Evolutionary conservation across 352 stramenopile genomes (phyloP), one percentile per base, ranked within the genome.

Genomic region (Globisporangium spinosum): DNA sequence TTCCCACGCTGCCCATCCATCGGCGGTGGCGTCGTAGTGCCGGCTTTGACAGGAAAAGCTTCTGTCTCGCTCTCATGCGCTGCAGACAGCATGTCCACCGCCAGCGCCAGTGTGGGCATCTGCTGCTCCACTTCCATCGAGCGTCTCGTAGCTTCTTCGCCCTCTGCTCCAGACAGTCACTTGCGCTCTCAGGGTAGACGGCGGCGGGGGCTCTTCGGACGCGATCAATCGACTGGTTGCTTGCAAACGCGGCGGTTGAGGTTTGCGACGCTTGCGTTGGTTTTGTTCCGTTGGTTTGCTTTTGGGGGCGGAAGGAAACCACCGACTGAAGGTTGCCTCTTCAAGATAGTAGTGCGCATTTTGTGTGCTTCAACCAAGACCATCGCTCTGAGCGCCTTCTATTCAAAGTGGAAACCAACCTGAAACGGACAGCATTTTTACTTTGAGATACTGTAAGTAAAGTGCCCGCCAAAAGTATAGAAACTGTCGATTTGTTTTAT

Each of bases 71-170:
- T n/a, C 17, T 6, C 17, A 10, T 22, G 17, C 17, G 43, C 3
- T 7, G 13, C 40, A 6, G 12, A 7, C 40, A 15, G 17, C 43
- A 49, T 22, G 17, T 49, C 43, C 43, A 27, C 27, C 20, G 8
- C 17, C 40, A n/a, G 27, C 32, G n/a, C 54, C 27, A 43, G 9
- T 40, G 8, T 3, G 2, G 27, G 22, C 25, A 17, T 49, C 60
- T 65, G 45, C 0, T 54, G 58, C 34, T 66, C 45, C 2, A 56
- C 35, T 22, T 70, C 58, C 47, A 65, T 61, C 40, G 23, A 29
- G 43, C 43, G 58, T 35, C 20, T 51, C 27, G 22, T 47, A 49
- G 17, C 17, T 20, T 49, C 15, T 17, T 49, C 17, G 43, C 3
- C n/a, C n/a, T 49, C 59, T 57, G 17, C 59, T 9, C 10, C n/a